These are phyloP conservation scores for Candida pseudofarinosa DNA, from an alignment of 805 yeast species.

Conservation along the genomic window DNA sequence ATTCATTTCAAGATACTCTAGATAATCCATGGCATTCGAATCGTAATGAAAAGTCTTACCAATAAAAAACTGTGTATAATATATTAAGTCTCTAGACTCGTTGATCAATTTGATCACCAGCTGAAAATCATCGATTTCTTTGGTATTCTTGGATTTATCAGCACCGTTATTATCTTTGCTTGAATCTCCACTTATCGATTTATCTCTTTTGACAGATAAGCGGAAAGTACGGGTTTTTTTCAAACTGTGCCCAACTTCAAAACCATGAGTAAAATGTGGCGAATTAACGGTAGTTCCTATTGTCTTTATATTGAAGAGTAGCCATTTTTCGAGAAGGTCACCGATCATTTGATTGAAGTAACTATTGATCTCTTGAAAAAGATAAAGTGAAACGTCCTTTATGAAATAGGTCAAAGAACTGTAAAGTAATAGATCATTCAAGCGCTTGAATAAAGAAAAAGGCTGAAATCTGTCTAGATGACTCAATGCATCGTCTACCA, in stretches of 20 bases:
- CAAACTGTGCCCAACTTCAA: conserved; percentile 10
- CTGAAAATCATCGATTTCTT: conserved; percentile 30
- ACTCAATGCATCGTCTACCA: conserved; percentile 36
- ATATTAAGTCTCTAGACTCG: conserved; percentile 31
- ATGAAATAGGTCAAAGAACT: conserved; percentile 41
- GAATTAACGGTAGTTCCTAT: conserved; percentile 12
- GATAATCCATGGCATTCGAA: conserved; percentile 23
- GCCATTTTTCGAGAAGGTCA: conserved; percentile 23
- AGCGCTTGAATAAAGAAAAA: conserved; percentile 17
- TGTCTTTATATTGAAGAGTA: conserved; percentile 18
- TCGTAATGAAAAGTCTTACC: conserved; percentile 41
- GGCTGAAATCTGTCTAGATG: conserved; percentile 23
- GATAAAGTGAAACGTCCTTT: conserved; percentile 49
- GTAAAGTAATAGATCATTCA: conserved; percentile 26
- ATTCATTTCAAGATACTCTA: conserved; percentile 22
- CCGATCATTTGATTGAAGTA: conserved; percentile 32
- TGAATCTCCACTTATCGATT: conserved; percentile 1
- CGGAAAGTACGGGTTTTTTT: conserved; percentile 29
- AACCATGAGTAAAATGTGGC: conserved; percentile 8
- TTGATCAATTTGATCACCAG: conserved; percentile 31
- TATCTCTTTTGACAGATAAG: conserved; percentile 26
- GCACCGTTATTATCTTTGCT: conserved; percentile 4
- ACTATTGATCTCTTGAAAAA: conserved; percentile 45
- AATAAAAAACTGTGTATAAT: conserved; percentile 36
- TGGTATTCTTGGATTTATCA: conserved; percentile 6